Percentiles rank a stretch among this genome's conserved stretches.
Evolutionary conservation across 768 basidiomycete genomes (phyloP).

Genomic region (Mrakia gelida): DNA sequence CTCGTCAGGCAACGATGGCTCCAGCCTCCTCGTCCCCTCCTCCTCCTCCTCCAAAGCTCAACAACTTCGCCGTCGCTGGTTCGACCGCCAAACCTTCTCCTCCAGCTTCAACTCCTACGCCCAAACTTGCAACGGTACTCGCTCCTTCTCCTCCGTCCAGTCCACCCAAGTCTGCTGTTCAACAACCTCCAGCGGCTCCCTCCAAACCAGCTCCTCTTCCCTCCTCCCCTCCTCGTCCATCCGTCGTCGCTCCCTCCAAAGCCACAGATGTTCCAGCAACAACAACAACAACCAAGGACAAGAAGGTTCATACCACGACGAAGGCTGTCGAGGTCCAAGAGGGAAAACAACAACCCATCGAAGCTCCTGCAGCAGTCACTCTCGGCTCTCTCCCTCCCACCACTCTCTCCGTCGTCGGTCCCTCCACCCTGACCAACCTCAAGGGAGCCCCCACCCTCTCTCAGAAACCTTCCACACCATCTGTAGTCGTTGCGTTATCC

Average conservation of each 20-base stretch:
- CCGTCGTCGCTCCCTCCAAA: background rate
- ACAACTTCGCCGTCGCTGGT: conserved; percentile 7
- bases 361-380: background rate
- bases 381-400: background rate
- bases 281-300: background rate
- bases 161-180: background rate
- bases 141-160: background rate
- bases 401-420: background rate
- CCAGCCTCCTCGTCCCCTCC: background rate
- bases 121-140: background rate
- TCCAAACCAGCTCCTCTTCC: background rate
- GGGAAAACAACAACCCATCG: conserved; percentile 6
- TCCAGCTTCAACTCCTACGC: background rate
- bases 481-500: background rate
- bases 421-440: background rate
- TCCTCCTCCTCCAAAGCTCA: background rate
- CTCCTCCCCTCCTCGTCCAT: background rate
- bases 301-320: background rate
- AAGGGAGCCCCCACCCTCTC: background rate
- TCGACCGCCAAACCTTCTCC: background rate
- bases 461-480: background rate
- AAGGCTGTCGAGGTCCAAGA: background rate
- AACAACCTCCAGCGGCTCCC: background rate
- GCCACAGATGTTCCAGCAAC: background rate
- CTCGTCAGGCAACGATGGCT: background rate